A percentile compares a stretch with the other conserved stretches of the same genome.
Conservation (phyloP, 78 protist species). For the Kipferlia bialata region DNA sequence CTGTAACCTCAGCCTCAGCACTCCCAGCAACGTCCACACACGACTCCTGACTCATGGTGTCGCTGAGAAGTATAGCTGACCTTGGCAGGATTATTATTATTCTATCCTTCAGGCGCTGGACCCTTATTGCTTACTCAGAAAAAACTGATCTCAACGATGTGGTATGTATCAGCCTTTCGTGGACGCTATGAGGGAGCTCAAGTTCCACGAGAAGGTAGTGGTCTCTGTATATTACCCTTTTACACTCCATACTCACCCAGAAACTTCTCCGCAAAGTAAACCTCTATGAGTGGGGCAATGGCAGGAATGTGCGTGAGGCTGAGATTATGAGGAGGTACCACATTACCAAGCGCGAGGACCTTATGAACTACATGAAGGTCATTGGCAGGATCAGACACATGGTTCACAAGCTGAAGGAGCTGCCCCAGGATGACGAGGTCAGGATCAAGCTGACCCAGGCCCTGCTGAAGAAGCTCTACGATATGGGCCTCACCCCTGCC, state of each 20-base stretch:
- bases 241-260: too few relatives aligned
- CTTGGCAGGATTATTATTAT: too few relatives aligned
- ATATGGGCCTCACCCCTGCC: slow-evolving; percentile 6
- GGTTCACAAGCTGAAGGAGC: not conserved
- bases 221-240: too few relatives aligned
- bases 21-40: too few relatives aligned
- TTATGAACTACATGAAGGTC: slow-evolving; percentile 17
- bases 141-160: too few relatives aligned
- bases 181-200: slow-evolving; percentile 23
- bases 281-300: slow-evolving; percentile 22
- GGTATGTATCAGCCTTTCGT: too few relatives aligned
- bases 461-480: slow-evolving; percentile 10
- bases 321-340: slow-evolving; percentile 6
- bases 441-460: slow-evolving; percentile 10
- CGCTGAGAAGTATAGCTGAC: too few relatives aligned
- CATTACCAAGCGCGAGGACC: slow-evolving; percentile 6
- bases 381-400: slow-evolving; percentile 11
- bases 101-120: too few relatives aligned
- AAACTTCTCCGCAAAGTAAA: slow-evolving; percentile 23
- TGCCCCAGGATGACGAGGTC: not conserved
- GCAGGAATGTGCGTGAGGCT: slow-evolving; percentile 6
- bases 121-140: too few relatives aligned
- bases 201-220: slow-evolving; percentile 28
- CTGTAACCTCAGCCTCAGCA: too few relatives aligned
- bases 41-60: too few relatives aligned